Evolutionary conservation across 2,329 filamentous ascomycete genomes (phyloP).

Genomic region (Diaporthe citri): DNA sequence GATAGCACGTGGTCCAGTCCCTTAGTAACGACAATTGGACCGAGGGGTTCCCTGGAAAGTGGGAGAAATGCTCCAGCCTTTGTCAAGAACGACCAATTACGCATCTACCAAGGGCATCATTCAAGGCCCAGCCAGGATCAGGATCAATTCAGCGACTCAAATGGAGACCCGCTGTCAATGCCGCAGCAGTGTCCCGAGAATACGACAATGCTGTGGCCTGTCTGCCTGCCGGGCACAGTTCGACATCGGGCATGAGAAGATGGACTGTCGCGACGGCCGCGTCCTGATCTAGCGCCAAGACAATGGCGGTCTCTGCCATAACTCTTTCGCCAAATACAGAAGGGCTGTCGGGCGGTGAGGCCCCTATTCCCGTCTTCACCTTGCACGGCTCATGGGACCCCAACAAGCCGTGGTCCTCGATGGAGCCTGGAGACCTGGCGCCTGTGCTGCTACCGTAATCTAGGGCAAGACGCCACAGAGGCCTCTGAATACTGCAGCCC

Average conservation of each 20-base stretch:
- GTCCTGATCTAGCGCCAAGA: constrained; percentile 14
- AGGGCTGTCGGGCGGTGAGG: constrained; percentile 18
- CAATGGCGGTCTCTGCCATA: constrained; percentile 22
- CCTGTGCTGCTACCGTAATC: background rate
- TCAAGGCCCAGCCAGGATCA: background rate
- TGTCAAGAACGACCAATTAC: background rate
- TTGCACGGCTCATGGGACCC: constrained; percentile 7
- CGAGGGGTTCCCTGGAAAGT: background rate
- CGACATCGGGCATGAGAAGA: background rate
- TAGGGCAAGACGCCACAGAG: background rate
- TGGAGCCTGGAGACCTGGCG: background rate
- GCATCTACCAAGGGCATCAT: background rate
- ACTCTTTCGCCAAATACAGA: background rate
- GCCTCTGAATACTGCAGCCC: background rate
- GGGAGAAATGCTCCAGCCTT: background rate
- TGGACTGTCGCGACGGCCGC: background rate
- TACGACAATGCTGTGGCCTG: background rate
- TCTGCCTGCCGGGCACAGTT: background rate
- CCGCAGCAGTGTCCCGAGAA: background rate
- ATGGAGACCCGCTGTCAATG: background rate
- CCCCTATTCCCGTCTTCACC: constrained; percentile 23
- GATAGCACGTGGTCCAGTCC: background rate
- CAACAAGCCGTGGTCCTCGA: background rate
- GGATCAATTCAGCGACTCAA: constrained; percentile 2
- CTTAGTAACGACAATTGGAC: background rate